A percentile compares a stretch with the other conserved stretches of the same genome.
These are phyloP conservation scores for Exophiala mesophila DNA, from an alignment of 2,329 filamentous ascomycete species.

Conservation along the genomic window DNA sequence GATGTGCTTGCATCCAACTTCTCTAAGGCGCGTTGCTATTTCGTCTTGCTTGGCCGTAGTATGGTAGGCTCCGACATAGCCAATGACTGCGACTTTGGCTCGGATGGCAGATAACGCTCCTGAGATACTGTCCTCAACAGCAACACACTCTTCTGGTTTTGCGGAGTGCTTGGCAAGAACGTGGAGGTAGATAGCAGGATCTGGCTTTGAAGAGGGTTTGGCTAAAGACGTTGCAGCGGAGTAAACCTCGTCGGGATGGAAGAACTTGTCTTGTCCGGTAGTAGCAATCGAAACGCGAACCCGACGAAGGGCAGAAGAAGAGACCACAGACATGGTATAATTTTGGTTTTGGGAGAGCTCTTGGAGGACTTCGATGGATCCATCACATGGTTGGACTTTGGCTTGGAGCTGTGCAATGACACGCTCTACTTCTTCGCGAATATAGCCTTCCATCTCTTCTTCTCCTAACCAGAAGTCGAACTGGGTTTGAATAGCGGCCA, in stretches of 20 bases:
- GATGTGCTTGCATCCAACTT: constrained; percentile 59
- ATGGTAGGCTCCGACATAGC: constrained; percentile 76
- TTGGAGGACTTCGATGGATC: constrained; percentile 64
- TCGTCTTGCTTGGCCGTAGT: constrained; percentile 55
- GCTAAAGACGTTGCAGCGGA: constrained; percentile 74
- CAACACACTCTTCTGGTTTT: constrained; percentile 65
- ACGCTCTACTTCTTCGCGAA: constrained; percentile 71
- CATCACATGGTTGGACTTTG: constrained; percentile 62
- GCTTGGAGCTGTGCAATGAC: constrained; percentile 75
- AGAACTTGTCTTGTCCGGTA: constrained; percentile 74
- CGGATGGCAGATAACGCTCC: constrained; percentile 72
- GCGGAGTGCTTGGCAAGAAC: constrained; percentile 70
- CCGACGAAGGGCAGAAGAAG: constrained; percentile 70
- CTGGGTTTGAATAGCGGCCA: constrained; percentile 68
- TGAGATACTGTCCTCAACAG: constrained; percentile 84
- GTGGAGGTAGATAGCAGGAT: constrained; percentile 80
- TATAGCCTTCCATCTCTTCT: constrained; percentile 68
- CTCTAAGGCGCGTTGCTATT: constrained; percentile 65
- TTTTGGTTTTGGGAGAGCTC: constrained; percentile 56
- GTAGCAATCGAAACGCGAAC: constrained; percentile 74
- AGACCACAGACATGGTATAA: constrained; percentile 75
- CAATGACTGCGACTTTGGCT: constrained; percentile 74
- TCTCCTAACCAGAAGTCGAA: constrained; percentile 65
- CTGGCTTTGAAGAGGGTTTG: constrained; percentile 81
- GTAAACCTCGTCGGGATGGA: constrained; percentile 69